Evolutionary conservation across 1,284 basidiomycete genomes (phyloP).

Genomic region (Trichosporon coremiiforme): DNA sequence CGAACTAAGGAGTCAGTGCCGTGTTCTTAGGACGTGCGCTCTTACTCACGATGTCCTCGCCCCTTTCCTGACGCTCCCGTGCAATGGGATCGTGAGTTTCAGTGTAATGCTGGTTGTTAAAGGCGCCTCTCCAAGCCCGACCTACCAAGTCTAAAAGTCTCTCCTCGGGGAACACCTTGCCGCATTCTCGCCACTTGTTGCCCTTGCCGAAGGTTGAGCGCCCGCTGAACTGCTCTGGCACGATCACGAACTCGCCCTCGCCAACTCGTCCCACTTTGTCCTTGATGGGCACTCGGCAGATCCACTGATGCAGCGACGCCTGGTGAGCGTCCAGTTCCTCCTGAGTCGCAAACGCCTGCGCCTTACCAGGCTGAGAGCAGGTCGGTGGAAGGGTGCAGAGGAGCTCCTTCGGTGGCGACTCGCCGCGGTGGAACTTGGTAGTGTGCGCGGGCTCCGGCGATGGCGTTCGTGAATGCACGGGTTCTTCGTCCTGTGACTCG

Average conservation of each 20-base stretch:
- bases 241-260: slow-evolving; percentile 44
- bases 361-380: slow-evolving; percentile 66
- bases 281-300: slow-evolving; percentile 62
- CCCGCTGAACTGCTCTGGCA: slow-evolving; percentile 41
- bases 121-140: slow-evolving; percentile 26
- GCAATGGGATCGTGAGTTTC: slow-evolving; percentile 85
- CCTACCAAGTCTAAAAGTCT: slow-evolving; percentile 74
- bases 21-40: slow-evolving; percentile 12
- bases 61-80: slow-evolving; percentile 70
- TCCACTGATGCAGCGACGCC: slow-evolving; percentile 75
- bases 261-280: slow-evolving; percentile 35
- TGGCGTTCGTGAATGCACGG: slow-evolving; percentile 2
- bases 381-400: slow-evolving; percentile 78
- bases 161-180: slow-evolving; percentile 81
- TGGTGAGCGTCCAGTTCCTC: slow-evolving; percentile 78
- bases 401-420: slow-evolving; percentile 40
- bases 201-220: slow-evolving; percentile 24
- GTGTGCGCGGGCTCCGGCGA: neutral
- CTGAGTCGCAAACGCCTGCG: slow-evolving; percentile 65
- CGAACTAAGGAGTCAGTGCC: slow-evolving; percentile 64
- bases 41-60: slow-evolving; percentile 79
- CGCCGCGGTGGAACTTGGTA: slow-evolving; percentile 38
- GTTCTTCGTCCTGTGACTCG: neutral
- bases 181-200: slow-evolving; percentile 59
- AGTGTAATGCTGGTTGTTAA: slow-evolving; percentile 68